Evolutionary conservation across 371 early-diverging fungal genomes (phyloP).

Genomic region (Nematocida major): DNA sequence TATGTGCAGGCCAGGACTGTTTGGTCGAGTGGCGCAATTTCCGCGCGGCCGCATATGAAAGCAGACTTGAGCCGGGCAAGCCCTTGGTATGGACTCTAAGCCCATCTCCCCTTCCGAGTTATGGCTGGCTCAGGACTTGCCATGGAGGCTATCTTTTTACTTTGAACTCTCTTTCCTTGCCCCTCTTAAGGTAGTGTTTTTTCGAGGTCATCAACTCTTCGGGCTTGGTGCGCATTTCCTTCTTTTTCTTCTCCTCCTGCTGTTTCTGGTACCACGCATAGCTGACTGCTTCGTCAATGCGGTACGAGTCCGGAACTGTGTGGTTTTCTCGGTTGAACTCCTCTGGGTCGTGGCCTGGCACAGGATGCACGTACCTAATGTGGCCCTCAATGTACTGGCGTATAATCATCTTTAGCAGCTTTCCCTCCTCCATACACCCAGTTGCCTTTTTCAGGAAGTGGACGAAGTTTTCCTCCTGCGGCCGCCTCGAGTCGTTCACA

Average conservation of each 20-base stretch:
- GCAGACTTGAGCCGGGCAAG: too few species aligned
- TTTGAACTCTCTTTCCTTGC: conserved; percentile 9
- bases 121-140: too few species aligned
- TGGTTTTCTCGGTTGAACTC: conserved; percentile 27
- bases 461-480: conserved; percentile 42
- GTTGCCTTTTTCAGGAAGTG: conserved; percentile 33
- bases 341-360: neutral
- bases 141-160: conserved; percentile 8
- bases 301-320: conserved; percentile 18
- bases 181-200: conserved; percentile 51
- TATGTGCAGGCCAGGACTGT: too few species aligned
- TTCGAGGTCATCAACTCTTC: conserved; percentile 16
- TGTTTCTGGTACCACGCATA: conserved; percentile 15
- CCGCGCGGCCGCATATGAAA: too few species aligned
- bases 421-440: conserved; percentile 47
- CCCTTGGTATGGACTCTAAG: too few species aligned
- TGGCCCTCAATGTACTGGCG: conserved; percentile 60
- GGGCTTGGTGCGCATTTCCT: neutral
- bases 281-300: neutral
- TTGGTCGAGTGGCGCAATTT: too few species aligned
- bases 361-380: conserved; percentile 50
- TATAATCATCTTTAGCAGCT: conserved; percentile 55
- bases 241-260: conserved; percentile 6
- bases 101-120: too few species aligned
- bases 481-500: conserved; percentile 44